Conservation (phyloP, 139 green algal species). For the Auxenochlorella protothecoides region DNA sequence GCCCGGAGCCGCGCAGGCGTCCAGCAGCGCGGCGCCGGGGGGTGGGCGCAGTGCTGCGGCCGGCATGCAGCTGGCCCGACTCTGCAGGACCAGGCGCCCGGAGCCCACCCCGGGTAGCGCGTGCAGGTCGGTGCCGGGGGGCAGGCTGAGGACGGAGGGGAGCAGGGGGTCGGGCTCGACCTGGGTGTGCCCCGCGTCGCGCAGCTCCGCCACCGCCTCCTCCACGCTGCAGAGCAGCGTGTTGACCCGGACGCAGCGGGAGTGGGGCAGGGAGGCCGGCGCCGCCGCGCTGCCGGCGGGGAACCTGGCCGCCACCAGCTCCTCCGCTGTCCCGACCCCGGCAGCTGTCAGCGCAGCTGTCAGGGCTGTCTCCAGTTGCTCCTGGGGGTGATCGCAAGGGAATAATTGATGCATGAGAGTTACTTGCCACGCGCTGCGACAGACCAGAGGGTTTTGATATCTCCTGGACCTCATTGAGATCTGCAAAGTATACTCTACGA, state of each 20-base stretch:
- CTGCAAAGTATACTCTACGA: too few species aligned
- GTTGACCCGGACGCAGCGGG: constrained; percentile 62
- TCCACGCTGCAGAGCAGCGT: constrained; percentile 47
- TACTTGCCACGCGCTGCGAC: too few species aligned
- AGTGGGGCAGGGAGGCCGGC: constrained; percentile 9
- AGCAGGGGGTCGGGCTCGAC: constrained; percentile 44
- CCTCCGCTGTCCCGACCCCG: constrained; percentile 5
- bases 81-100: constrained; percentile 68
- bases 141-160: constrained; percentile 72
- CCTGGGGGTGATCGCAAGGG: constrained; percentile 2
- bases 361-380: constrained; percentile 20
- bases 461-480: too few species aligned
- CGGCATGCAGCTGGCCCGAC: constrained; percentile 79
- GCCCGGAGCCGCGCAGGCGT: constrained; percentile 89
- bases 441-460: too few species aligned
- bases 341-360: constrained; percentile 7
- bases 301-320: constrained; percentile 13
- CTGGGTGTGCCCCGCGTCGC: constrained; percentile 1
- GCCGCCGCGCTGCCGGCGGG: neutral
- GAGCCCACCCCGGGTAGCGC: constrained; percentile 66
- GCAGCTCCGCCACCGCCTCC: constrained; percentile 43
- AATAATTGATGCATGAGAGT: too few species aligned
- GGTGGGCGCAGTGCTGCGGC: constrained; percentile 68
- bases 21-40: constrained; percentile 68
- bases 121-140: constrained; percentile 78